Conservation (phyloP, 257 asterid species). For the Dorcoceras hygrometricum region DNA sequence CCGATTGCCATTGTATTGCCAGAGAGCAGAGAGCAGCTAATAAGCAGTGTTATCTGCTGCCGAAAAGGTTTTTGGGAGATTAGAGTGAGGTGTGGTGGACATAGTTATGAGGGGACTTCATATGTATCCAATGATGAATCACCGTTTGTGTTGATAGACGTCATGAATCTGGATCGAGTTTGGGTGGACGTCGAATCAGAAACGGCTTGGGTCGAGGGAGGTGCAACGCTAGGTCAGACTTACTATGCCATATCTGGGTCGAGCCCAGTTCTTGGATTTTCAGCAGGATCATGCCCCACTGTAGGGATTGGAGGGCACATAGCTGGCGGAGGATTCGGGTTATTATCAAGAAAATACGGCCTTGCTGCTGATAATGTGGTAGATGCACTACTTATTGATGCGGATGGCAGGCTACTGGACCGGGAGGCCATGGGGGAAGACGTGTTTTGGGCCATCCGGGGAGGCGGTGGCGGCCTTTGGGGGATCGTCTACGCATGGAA, state of each 20-base stretch:
- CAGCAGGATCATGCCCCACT: slow-evolving; percentile 81
- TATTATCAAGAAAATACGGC: slow-evolving; percentile 62
- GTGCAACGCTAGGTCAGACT: slow-evolving; percentile 68
- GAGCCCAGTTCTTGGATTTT: slow-evolving; percentile 41
- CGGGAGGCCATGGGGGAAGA: slow-evolving; percentile 74
- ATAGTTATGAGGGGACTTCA: slow-evolving; percentile 75
- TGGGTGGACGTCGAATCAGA: slow-evolving; percentile 39
- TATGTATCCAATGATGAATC: slow-evolving; percentile 41
- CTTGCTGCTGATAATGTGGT: slow-evolving; percentile 77
- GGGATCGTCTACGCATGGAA: slow-evolving; percentile 73
- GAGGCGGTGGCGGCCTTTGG: slow-evolving; percentile 81
- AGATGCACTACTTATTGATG: slow-evolving; percentile 54
- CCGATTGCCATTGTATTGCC: slow-evolving; percentile 61
- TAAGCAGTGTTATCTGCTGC: slow-evolving; percentile 42
- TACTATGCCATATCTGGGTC: slow-evolving; percentile 47
- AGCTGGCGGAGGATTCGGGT: slow-evolving; percentile 69
- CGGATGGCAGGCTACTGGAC: slow-evolving; percentile 48
- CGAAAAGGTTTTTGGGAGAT: slow-evolving; percentile 40
- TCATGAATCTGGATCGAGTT: slow-evolving; percentile 46
- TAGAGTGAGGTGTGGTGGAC: slow-evolving; percentile 75
- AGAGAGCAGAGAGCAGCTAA: slow-evolving; percentile 45
- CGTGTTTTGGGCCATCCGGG: slow-evolving; percentile 84
- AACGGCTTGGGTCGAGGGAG: slow-evolving; percentile 68
- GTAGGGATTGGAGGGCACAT: slow-evolving; percentile 80
- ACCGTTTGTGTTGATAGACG: slow-evolving; percentile 55